Conservation (phyloP, 1,284 basidiomycete species). For the Omphalotus olearius region DNA sequence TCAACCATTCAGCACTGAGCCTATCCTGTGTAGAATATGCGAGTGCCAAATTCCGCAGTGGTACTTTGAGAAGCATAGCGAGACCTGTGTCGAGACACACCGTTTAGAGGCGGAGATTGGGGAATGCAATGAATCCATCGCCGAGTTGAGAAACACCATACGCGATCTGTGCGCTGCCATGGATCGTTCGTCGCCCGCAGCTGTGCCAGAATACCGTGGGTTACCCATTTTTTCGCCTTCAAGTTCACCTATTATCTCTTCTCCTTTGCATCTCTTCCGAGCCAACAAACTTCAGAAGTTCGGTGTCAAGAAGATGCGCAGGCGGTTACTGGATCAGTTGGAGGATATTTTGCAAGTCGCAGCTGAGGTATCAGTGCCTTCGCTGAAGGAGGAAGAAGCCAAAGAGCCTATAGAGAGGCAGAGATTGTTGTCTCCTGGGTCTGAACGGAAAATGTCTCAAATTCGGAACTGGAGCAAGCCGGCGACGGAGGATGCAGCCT, state of each 20-base stretch:
- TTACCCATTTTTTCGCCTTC: conserved; percentile 76
- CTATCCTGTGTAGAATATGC: conserved; percentile 97
- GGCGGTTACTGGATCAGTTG: conserved; percentile 77
- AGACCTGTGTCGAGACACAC: conserved; percentile 97
- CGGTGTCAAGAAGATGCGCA: conserved; percentile 79
- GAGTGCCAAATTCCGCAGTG: conserved; percentile 96
- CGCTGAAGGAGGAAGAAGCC: conserved; percentile 86
- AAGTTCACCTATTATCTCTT: conserved; percentile 61
- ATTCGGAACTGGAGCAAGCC: conserved; percentile 85
- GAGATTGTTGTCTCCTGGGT: conserved; percentile 79
- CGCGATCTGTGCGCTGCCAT: conserved; percentile 67
- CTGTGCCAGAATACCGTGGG: conserved; percentile 81
- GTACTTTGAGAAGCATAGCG: conserved; percentile 99
- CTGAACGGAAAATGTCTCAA: conserved; percentile 79
- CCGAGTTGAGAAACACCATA: conserved; percentile 82
- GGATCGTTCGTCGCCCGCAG: conserved; percentile 56
- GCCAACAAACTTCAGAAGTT: conserved; percentile 72
- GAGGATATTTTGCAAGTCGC: conserved; percentile 82
- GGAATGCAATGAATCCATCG: conserved; percentile 90
- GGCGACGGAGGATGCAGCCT: conserved; percentile 79
- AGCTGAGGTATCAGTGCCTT: conserved; percentile 82
- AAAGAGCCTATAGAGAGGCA: conserved; percentile 92
- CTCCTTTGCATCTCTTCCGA: conserved; percentile 70
- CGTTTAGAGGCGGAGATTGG: conserved; percentile 93
- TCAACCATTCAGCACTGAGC: conserved; percentile 75